Evolutionary conservation across 1,284 basidiomycete species (phyloP), one percentile per base, ranked within the genome.

Genomic region (Ustilago crameri): DNA sequence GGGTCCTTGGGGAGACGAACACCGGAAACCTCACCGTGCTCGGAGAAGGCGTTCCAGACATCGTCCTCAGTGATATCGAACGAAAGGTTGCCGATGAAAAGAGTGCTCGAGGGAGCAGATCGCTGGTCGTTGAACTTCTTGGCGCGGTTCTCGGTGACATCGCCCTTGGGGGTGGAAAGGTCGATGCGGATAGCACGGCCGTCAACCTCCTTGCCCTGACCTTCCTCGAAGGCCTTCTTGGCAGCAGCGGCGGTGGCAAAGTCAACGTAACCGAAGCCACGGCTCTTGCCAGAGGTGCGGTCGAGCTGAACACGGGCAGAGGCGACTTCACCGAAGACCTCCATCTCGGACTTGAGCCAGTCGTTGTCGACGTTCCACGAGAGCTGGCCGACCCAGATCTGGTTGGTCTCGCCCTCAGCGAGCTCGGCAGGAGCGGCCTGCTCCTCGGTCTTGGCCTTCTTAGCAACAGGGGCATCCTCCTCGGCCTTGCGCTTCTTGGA

Each of bases 331-430:
- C 95, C 95, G 81, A 90, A 95, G 54, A 88, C 87, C 48, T 90
- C 89, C 79, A 99, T 98, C 85, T 97, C 95, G 84, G 90, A 88
- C 53, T 90, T 89, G 74, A 98, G 90, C 88, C 94, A 93, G 85
- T 97, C 95, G 84, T 94, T 92, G 87, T 98, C 95, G 75, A 98
- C 91, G 84, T 93, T 94, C 94, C 94, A 99, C 32, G 93, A 95
- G 50, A 99, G 88, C 71, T 89, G 89, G 55, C 95, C 95, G 75
- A 98, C 93, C 82, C 95, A 98, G 79, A 98, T 88, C 51, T 90
- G 91, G 82, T 88, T 90, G 46, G 87, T 88, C 68, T 88, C 88
- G 23, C 83, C 85, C 32, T 86, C 85, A 27, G 85, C 85, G 44
- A 85, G 84, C 42, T 84, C 78, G 34, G 67, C 57, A 23, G 34